Evolutionary conservation across 345 rosid genomes (phyloP), one percentile per base, ranked within the genome.

Genomic region (Streptanthus diversifolius): DNA sequence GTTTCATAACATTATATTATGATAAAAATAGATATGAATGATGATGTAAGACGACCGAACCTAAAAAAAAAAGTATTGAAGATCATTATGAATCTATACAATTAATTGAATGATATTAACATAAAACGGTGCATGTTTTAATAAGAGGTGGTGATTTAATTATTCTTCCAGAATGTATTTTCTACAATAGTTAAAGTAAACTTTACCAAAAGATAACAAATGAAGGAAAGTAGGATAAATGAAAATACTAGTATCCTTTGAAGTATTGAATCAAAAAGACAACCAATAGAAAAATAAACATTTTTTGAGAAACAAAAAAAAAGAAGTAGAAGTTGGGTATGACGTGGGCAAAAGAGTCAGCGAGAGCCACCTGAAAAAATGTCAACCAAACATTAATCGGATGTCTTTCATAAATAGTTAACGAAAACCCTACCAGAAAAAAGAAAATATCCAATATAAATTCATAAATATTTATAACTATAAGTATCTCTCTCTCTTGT

Each of bases 351-450:
- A 55, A 65, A 63, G 75, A 76, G 80, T 76, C 80, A 70, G 80
- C 75, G 75, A 70, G 80, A 76, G 75, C 45, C 80, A 76, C 75
- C 80, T 76, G 71, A 68, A 69, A 67, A 75, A 76, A 76, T 76
- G 75, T 70, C 75, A 76, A 76, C 75, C 66, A 70, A 63, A 70
- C 30, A 76, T 69, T 54, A 54, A 63, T 69, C 69, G 33, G 60
- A 60, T 75, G 63, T 75, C 45, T 76, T 76, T 76, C 44, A 63
- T 44, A 62, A 45, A 76, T 55, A 76, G 75, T 69, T 69, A 70
- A 45, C 59, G 24, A 70, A 70, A 70, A 39, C 75, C 80, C 67
- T 70, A 77, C 80, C 71, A 65, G 49, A 57, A 77, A 60, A 54
- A 43, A 52, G 9, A 14, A 68, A 59, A 70, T 19, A 64, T 70